Evolutionary conservation across 2,329 filamentous ascomycete genomes (phyloP), one percentile per base, ranked within the genome.

Genomic region (Chaetomiaceae sp.): DNA sequence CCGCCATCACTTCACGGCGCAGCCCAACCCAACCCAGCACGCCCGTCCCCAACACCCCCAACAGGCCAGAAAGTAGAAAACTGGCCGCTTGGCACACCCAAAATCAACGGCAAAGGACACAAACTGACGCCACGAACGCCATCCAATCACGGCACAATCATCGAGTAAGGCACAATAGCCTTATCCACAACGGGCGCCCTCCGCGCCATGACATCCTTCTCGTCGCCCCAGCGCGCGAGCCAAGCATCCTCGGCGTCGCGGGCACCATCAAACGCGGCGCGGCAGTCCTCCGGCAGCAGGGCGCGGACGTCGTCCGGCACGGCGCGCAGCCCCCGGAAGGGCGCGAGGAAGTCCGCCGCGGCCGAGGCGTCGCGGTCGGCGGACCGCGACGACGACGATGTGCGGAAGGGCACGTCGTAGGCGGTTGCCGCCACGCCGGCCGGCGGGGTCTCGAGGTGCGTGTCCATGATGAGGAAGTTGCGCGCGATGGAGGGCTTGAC

Each of bases 181-280:
- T 83, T 83, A 64, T 84, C 79, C 50, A 84, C 81, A 33, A 74
- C 62, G 1, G 78, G 79, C 39, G 69, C 62, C 38, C 71, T 66
- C 44, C 79, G 69, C 32, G 72, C 69, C 49, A 67, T 71, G 48
- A 79, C 78, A 9, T 73, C 66, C 29, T 64, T 71, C 66, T 96
- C 90, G 5, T 77, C 74, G 14, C 77, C 78, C 88, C 89, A 95
- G 52, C 74, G 76, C 26, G 66, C 70, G 63, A 86, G 86, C 86
- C 89, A 97, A 44, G 75, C 67, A 50, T 68, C 64, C 64, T 95
- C 87, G 45, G 75, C 72, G 10, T 68, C 67, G 42, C 81, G 70
- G 3, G 87, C 83, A 43, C 76, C 71, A 41, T 88, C 72, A 52
- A 95, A 89, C 0, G 86, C 84, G 30, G 72, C 68, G 30, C 84